Conservation (phyloP, 768 basidiomycete genomes). For the Tylopilus vinaceipallidus region DNA sequence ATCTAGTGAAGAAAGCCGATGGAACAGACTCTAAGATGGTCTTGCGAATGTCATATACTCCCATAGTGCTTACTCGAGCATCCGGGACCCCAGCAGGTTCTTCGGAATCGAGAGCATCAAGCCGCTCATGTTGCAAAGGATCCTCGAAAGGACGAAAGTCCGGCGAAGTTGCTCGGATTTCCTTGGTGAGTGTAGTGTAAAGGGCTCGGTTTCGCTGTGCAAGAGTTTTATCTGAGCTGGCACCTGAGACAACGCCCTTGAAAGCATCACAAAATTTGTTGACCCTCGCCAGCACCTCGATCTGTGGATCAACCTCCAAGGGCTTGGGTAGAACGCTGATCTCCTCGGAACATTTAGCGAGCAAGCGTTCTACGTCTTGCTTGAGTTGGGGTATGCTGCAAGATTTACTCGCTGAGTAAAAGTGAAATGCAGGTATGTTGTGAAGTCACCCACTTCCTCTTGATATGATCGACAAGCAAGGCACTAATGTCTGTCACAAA, state of each 20-base stretch:
- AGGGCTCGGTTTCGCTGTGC: slow-evolving; percentile 34
- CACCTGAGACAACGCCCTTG: slow-evolving; percentile 32
- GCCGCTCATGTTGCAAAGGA: slow-evolving; percentile 1
- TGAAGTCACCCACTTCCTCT: slow-evolving; percentile 42
- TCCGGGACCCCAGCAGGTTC: background rate
- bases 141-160: slow-evolving; percentile 38
- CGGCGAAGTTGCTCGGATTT: slow-evolving; percentile 39
- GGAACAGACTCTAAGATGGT: slow-evolving; percentile 35
- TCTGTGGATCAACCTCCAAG: slow-evolving; percentile 38
- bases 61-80: slow-evolving; percentile 17
- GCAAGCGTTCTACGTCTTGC: slow-evolving; percentile 37
- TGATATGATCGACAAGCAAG: slow-evolving; percentile 53
- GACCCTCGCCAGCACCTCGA: slow-evolving; percentile 45
- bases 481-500: slow-evolving; percentile 52
- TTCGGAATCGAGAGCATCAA: slow-evolving; percentile 14
- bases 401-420: background rate
- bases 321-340: slow-evolving; percentile 41
- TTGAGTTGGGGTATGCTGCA: slow-evolving; percentile 48
- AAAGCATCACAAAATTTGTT: slow-evolving; percentile 44
- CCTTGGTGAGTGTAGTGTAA: slow-evolving; percentile 34
- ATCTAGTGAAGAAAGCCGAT: background rate
- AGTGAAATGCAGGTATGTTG: background rate
- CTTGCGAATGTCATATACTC: slow-evolving; percentile 34
- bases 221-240: slow-evolving; percentile 33
- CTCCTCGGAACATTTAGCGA: slow-evolving; percentile 34